These are phyloP conservation scores for Ophiostoma populinum DNA, from an alignment of 2,329 filamentous ascomycete species.

Conservation along the genomic window DNA sequence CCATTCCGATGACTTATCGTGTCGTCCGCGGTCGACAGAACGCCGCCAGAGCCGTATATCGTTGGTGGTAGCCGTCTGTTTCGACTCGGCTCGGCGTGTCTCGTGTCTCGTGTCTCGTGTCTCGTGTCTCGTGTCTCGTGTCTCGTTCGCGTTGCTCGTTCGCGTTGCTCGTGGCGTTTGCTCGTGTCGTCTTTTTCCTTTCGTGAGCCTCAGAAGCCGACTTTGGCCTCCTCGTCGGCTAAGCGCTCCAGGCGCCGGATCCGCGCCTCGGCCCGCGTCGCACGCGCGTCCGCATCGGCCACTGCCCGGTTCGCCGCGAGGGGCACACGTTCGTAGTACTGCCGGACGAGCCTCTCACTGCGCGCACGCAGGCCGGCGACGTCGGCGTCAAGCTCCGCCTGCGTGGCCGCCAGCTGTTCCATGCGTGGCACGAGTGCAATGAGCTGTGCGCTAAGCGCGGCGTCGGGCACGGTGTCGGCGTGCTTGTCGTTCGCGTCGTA, in stretches of 20 bases:
- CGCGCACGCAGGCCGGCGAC: conserved; percentile 44
- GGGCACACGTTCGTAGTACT: conserved; percentile 60
- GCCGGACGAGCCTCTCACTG: conserved; percentile 44
- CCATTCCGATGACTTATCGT: too few species aligned
- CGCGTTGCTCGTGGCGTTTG: neutral
- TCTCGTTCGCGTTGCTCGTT: too few species aligned
- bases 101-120: too few species aligned
- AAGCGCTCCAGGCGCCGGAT: conserved; percentile 42
- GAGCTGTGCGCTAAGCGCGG: conserved; percentile 35
- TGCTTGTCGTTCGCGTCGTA: conserved; percentile 28
- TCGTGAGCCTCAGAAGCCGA: neutral
- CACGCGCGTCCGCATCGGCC: conserved; percentile 51
- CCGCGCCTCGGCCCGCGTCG: conserved; percentile 47
- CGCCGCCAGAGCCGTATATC: too few species aligned
- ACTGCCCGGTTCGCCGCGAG: conserved; percentile 51
- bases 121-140: neutral
- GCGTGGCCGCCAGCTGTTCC: conserved; percentile 39
- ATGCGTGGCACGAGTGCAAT: conserved; percentile 44
- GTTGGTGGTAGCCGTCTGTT: too few species aligned
- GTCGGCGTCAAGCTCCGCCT: conserved; percentile 43
- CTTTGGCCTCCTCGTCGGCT: neutral
- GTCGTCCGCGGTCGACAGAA: too few species aligned
- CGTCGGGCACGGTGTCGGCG: conserved; percentile 38
- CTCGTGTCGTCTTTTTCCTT: neutral
- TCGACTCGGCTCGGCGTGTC: too few species aligned